Base-by-base conservation (phyloP, 2,329 filamentous ascomycete species). In the Pseudogymnoascus sp. region DNA sequence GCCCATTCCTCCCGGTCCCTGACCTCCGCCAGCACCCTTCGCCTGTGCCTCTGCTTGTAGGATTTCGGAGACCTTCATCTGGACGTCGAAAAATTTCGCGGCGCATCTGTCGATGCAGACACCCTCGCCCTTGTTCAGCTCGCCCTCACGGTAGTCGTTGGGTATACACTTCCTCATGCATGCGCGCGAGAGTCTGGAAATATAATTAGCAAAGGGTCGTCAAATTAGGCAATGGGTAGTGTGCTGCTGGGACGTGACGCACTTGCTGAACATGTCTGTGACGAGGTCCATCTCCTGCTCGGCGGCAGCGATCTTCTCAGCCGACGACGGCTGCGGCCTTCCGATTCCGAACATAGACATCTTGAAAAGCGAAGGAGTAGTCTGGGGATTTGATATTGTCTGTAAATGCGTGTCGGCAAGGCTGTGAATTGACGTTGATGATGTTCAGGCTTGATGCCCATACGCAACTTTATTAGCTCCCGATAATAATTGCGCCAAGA, bases 201-300 rank as follows among this genome's bases (percentile, higher is more conserved):
- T 28, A 26, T 26, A 53, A 56, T 65, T 65, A 67, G 65, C 28
- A 53, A 53, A 35, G 31, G 26, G 16, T 16, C 26, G 14, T 38
- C 41, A 22, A 64, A 37, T 37, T 41, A 62, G 41, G 26, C 61
- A 53, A 26, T 59, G 46, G 61, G 41, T 63, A 38, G 59, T 35
- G 35, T 53, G 62, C 56, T 61, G 22, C 61, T 61, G 64, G 68
- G 67, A 24, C 24, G 43, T 53, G 61, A 68, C 77, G 66, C 85
- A 98, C 95, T 95, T 90, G 81, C 92, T 93, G 84, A 96, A 96
- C 89, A 98, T 97, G 78, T 97, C 93, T 66, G 92, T 91, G 71
- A 97, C 87, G 83, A 98, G 93, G 79, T 97, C 95, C 78, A 98
- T 91, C 82, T 99, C 96, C 70, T 91, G 89, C 82, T 99, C 93